A percentile compares a stretch with the other conserved stretches of the same genome.
Evolutionary conservation across 345 rosid species (phyloP).

Genomic region (Bruguiera gymnorhiza): DNA sequence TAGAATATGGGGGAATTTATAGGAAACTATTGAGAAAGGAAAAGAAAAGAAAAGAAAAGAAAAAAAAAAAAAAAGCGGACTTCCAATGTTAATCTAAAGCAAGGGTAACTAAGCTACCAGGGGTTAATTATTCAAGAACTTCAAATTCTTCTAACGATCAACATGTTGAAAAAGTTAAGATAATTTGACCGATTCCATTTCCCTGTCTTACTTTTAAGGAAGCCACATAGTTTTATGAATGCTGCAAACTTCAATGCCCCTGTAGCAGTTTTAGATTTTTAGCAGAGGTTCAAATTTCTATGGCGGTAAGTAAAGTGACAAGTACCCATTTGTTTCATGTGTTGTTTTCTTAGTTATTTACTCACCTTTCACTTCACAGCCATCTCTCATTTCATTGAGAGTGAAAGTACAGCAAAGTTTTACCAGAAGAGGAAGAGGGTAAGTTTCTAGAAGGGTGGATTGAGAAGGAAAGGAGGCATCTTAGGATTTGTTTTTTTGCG

Average conservation of each 20-base stretch:
- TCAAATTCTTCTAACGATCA: too few relatives aligned
- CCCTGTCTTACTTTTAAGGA: background rate
- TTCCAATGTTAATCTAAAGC: too few relatives aligned
- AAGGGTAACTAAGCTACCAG: too few relatives aligned
- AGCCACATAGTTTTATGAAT: background rate
- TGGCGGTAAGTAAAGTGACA: constrained; percentile 34
- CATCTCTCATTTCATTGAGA: constrained; percentile 35
- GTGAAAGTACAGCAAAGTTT: constrained; percentile 52
- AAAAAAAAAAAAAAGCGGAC: too few relatives aligned
- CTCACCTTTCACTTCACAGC: constrained; percentile 17
- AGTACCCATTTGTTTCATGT: constrained; percentile 60
- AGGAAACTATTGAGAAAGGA: constrained; percentile 9
- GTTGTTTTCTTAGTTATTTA: constrained; percentile 64
- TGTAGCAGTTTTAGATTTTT: constrained; percentile 7
- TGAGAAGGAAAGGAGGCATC: constrained; percentile 75
- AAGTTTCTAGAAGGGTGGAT: constrained; percentile 65
- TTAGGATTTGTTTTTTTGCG: constrained; percentile 63
- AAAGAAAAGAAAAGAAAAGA: too few relatives aligned
- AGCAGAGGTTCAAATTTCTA: constrained; percentile 34
- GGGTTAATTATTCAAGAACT: background rate
- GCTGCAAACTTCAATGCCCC: constrained; percentile 9
- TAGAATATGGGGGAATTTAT: constrained; percentile 18
- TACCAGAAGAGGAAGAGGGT: constrained; percentile 43
- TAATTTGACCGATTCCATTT: background rate
- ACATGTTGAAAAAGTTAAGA: background rate